Conservation (phyloP, 1,284 basidiomycete species). For the Cryptococcus amylolentus region DNA sequence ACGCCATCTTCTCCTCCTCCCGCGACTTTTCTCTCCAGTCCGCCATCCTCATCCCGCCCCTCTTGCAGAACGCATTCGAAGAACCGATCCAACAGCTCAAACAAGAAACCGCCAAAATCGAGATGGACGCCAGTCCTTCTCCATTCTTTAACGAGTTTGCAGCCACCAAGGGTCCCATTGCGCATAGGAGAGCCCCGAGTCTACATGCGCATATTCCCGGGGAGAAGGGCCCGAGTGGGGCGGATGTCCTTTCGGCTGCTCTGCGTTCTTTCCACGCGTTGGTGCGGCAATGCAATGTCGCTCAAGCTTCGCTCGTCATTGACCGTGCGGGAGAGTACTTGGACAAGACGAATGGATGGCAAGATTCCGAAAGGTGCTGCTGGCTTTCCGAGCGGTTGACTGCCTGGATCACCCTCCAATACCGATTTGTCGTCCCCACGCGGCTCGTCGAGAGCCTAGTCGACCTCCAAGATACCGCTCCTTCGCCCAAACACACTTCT, state of each 20-base stretch:
- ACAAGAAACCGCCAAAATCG: constrained; percentile 62
- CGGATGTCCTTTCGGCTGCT: constrained; percentile 71
- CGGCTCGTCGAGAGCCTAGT: constrained; percentile 77
- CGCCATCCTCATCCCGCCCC: constrained; percentile 66
- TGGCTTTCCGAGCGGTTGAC: constrained; percentile 76
- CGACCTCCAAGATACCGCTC: constrained; percentile 61
- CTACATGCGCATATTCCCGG: constrained; percentile 83
- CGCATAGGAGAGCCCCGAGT: constrained; percentile 76
- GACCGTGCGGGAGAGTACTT: constrained; percentile 67
- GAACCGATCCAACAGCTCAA: constrained; percentile 62
- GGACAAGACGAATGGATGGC: constrained; percentile 64
- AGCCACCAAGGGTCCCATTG: constrained; percentile 59
- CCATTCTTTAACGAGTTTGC: constrained; percentile 77
- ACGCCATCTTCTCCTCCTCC: constrained; percentile 75
- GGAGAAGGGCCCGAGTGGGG: constrained; percentile 72
- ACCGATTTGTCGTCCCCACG: constrained; percentile 83
- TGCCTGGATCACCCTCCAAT: constrained; percentile 86
- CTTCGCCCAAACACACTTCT: constrained; percentile 61
- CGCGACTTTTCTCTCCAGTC: constrained; percentile 71
- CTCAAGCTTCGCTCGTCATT: constrained; percentile 66
- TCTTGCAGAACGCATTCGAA: constrained; percentile 67
- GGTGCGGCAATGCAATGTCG: constrained; percentile 70
- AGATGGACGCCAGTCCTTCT: constrained; percentile 62
- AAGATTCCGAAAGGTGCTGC: constrained; percentile 66
- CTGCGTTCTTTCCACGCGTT: constrained; percentile 70